Conservation (phyloP, 192 early-diverging fungal species). For the Backusella sp. region DNA sequence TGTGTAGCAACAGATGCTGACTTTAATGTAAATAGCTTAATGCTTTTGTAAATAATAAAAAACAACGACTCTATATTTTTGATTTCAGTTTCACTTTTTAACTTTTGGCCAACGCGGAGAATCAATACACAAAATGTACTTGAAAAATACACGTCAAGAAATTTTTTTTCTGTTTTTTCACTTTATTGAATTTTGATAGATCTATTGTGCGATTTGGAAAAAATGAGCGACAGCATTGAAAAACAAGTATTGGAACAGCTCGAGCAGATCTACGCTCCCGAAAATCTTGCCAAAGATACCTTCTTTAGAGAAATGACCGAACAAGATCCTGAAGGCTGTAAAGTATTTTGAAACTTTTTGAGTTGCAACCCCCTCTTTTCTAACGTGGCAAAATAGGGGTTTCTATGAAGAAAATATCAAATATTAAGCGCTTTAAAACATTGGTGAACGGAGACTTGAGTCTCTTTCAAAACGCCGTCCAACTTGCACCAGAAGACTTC, state of each 20-base stretch:
- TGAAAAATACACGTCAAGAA: not conserved
- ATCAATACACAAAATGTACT: not conserved
- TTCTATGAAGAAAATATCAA: constrained; percentile 26
- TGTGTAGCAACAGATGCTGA: not conserved
- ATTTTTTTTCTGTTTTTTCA: not conserved
- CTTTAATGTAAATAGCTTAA: not conserved
- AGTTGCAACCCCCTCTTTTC: not conserved
- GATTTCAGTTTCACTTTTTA: no score
- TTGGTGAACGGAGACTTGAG: constrained; percentile 21
- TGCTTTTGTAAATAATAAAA: constrained; percentile 4
- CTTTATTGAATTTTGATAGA: not conserved
- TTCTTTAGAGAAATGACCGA: constrained; percentile 31
- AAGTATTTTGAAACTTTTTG: not conserved
- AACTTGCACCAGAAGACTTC: constrained; percentile 17
- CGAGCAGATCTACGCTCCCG: constrained; percentile 20
- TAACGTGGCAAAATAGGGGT: constrained; percentile 23
- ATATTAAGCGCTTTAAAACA: constrained; percentile 33
- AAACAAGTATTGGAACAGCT: constrained; percentile 23
- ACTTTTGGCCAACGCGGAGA: not conserved
- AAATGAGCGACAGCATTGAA: not conserved
- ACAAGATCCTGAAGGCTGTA: constrained; percentile 34
- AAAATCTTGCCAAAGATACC: constrained; percentile 27
- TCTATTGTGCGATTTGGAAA: not conserved
- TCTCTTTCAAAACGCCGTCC: constrained; percentile 8
- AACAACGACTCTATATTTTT: not conserved